A percentile compares a stretch with the other conserved stretches of the same genome.
Conservation (phyloP, 345 rosid species). For the Brassica rapa region DNA sequence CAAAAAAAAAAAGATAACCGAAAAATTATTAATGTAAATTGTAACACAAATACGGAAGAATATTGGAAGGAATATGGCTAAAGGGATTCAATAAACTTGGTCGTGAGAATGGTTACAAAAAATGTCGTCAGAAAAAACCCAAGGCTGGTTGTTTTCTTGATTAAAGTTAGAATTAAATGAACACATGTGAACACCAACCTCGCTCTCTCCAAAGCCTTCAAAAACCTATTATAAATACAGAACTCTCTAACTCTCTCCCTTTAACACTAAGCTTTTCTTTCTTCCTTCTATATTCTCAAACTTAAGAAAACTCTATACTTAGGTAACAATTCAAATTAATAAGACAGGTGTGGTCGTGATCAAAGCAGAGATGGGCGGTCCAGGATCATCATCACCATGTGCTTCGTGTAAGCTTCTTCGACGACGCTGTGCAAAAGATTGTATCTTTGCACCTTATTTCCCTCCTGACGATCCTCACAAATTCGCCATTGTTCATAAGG, state of each 20-base stretch:
- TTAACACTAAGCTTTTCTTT: conserved; percentile 41
- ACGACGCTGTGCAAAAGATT: conserved; percentile 79
- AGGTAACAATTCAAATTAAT: background rate
- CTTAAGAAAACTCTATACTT: conserved; percentile 11
- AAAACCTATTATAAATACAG: conserved; percentile 58
- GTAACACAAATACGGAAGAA: background rate
- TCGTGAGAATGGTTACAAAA: background rate
- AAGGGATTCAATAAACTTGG: background rate
- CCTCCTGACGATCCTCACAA: conserved; percentile 83
- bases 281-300: conserved; percentile 18
- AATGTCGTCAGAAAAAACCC: background rate
- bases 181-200: conserved; percentile 36
- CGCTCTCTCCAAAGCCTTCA: conserved; percentile 19
- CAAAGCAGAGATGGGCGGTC: conserved; percentile 47
- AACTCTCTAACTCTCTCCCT: conserved; percentile 39
- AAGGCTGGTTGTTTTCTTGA: background rate
- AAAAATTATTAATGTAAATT: no score
- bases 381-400: conserved; percentile 70
- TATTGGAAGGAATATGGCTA: background rate
- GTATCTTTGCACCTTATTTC: conserved; percentile 89
- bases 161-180: conserved; percentile 39
- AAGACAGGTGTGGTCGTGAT: background rate
- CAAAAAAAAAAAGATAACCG: background rate
- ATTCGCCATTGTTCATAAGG: conserved; percentile 83
- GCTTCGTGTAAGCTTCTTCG: conserved; percentile 82